A percentile compares a stretch with the other conserved stretches of the same genome.
phyloP scores from a whole-genome alignment of 2,329 filamentous ascomycete species.

The Beauveria sp. region DNA sequence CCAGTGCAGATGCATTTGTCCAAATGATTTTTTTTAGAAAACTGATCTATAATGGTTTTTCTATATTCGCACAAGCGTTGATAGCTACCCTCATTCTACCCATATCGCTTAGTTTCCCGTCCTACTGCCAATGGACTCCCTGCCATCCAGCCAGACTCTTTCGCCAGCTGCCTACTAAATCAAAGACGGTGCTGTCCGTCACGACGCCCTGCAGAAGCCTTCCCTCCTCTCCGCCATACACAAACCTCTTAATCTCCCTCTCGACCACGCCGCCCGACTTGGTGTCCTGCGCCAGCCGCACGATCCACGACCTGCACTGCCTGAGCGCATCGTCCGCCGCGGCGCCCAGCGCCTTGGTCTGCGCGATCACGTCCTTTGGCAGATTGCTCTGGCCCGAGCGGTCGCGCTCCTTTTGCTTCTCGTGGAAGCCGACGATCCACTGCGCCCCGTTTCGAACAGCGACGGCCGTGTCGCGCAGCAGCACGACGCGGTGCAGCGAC shows the following conservation, averaged over 20 bases:
- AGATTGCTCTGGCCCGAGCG: constrained; percentile 30
- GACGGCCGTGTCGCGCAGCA: constrained; percentile 30
- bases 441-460: constrained; percentile 24
- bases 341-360: constrained; percentile 26
- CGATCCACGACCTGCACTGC: constrained; percentile 24
- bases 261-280: constrained; percentile 20
- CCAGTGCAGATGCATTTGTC: too few species aligned
- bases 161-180: constrained; percentile 27
- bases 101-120: too few species aligned
- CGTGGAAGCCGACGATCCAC: constrained; percentile 29
- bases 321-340: constrained; percentile 24
- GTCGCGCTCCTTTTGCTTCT: constrained; percentile 32
- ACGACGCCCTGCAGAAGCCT: constrained; percentile 18
- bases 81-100: neutral
- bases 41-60: neutral
- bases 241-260: constrained; percentile 20
- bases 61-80: neutral
- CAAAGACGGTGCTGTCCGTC: constrained; percentile 18
- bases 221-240: constrained; percentile 19
- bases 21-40: too few species aligned
- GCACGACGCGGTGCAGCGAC: constrained; percentile 28
- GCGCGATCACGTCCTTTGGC: constrained; percentile 28
- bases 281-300: constrained; percentile 23
- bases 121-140: constrained; percentile 5
- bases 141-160: constrained; percentile 27